Evolutionary conservation across 768 basidiomycete genomes (phyloP), one percentile per base, ranked within the genome.

Genomic region (Phlebiopsis gigantea): DNA sequence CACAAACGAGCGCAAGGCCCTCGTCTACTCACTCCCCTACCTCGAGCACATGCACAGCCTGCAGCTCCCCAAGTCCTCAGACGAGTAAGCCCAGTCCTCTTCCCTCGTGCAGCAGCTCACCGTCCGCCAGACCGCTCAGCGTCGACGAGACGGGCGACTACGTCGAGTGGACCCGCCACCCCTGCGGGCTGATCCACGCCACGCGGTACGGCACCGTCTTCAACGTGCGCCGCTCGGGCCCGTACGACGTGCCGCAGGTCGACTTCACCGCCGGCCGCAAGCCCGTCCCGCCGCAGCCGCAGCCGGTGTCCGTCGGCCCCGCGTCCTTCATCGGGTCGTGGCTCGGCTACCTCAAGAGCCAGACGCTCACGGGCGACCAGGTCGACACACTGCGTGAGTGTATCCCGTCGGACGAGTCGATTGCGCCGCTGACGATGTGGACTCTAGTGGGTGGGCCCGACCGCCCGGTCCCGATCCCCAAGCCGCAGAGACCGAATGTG

Each of bases 401-500:
- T 57, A 17, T 10, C 19, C 54, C 9, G 5, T 25, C 26, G 46
- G 39, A 39, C 8, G 43, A 31, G 21, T 42, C 31, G 8, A 19
- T 48, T 22, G 24, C 22, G 45, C 30, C 43, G 48, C 42, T 48
- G 28, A 55, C 25, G 39, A 10, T 4, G n/a, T 54, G 46, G 47
- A n/a, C 26, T 57, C 26, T 41, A 88, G 87, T 89, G 54, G 87
- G 81, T 9, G 87, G 86, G 0, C 82, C 84, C 1, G 74, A 86
- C 61, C 72, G 86, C 56, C 85, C 84, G 6, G 67, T 79, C 21
- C 81, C 76, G 29, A 68, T 69, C 56, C 71, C 66, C 59, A 58
- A 61, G 50, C 56, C 56, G 9, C 64, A 56, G 7, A 56, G 49
- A 10, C 52, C 52, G 21, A 41, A 34, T 21, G 5, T 25, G 12